Conservation (phyloP, 208 protist genomes). For the Leishmania lainsoni region DNA sequence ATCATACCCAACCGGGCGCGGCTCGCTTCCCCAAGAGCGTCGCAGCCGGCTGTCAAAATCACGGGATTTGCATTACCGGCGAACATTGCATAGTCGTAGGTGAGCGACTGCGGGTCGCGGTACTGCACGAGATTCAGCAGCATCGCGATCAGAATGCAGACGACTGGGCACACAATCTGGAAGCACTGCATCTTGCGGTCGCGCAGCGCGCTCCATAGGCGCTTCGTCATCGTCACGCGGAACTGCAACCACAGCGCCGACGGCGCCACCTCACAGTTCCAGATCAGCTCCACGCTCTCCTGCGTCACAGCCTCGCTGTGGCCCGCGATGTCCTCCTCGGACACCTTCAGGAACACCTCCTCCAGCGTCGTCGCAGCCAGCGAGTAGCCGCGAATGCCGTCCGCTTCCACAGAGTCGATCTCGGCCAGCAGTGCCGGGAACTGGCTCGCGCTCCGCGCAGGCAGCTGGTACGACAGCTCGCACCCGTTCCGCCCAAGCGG, state of each 20-base stretch:
- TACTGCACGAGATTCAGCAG: constrained; percentile 53
- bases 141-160: constrained; percentile 70
- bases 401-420: constrained; percentile 61
- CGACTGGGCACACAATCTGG: constrained; percentile 75
- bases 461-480: constrained; percentile 47
- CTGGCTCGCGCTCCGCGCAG: constrained; percentile 28
- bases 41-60: constrained; percentile 31
- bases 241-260: constrained; percentile 49
- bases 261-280: constrained; percentile 12
- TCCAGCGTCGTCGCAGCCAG: constrained; percentile 77
- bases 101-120: constrained; percentile 19
- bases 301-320: constrained; percentile 41
- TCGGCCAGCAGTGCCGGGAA: constrained; percentile 48
- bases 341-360: constrained; percentile 64
- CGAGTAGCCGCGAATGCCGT: constrained; percentile 50
- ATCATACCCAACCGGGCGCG: neutral
- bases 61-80: constrained; percentile 21
- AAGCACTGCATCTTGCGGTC: constrained; percentile 73
- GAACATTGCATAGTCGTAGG: constrained; percentile 42
- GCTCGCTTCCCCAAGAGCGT: constrained; percentile 18
- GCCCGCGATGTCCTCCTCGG: constrained; percentile 72
- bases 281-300: too few species aligned
- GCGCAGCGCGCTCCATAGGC: constrained; percentile 48
- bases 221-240: constrained; percentile 56
- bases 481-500: constrained; percentile 26